phyloP scores from a whole-genome alignment of 2,329 filamentous ascomycete species.

The Samsoniella hepiali region DNA sequence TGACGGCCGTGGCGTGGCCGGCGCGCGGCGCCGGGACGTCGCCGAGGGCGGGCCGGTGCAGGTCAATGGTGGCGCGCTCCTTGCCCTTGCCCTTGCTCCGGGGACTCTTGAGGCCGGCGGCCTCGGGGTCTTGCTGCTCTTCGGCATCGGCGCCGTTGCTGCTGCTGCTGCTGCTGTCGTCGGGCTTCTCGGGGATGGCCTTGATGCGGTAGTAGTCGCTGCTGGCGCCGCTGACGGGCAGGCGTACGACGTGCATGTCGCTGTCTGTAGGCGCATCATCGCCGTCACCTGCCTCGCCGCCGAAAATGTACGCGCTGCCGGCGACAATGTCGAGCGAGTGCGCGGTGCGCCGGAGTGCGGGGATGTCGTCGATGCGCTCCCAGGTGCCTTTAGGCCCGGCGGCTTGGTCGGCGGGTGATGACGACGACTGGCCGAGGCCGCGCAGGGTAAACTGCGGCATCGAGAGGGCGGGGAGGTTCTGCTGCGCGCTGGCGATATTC shows the following conservation, averaged over 20 bases:
- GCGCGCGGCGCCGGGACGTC: constrained; percentile 65
- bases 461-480: constrained; percentile 42
- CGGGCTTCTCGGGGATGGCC: constrained; percentile 42
- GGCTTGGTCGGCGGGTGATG: constrained; percentile 23
- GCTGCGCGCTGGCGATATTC: constrained; percentile 45
- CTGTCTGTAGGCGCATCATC: constrained; percentile 40
- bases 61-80: constrained; percentile 28
- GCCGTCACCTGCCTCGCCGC: constrained; percentile 70
- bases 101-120: constrained; percentile 22
- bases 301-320: constrained; percentile 64
- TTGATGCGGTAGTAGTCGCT: constrained; percentile 59
- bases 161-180: constrained; percentile 24
- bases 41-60: constrained; percentile 29
- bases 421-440: not conserved
- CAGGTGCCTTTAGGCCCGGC: constrained; percentile 50
- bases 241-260: constrained; percentile 60
- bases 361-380: constrained; percentile 53
- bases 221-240: constrained; percentile 55
- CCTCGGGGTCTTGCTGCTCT: constrained; percentile 36
- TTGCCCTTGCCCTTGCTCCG: constrained; percentile 39
- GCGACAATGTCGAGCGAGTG: constrained; percentile 63
- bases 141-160: constrained; percentile 20
- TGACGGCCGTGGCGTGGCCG: constrained; percentile 67
- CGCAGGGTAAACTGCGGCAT: constrained; percentile 16
- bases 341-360: constrained; percentile 66